A percentile compares a stretch with the other conserved stretches of the same genome.
Evolutionary conservation across 1,139 yeast genomes (phyloP).

Genomic region (Kurtzmaniella natalensis): DNA sequence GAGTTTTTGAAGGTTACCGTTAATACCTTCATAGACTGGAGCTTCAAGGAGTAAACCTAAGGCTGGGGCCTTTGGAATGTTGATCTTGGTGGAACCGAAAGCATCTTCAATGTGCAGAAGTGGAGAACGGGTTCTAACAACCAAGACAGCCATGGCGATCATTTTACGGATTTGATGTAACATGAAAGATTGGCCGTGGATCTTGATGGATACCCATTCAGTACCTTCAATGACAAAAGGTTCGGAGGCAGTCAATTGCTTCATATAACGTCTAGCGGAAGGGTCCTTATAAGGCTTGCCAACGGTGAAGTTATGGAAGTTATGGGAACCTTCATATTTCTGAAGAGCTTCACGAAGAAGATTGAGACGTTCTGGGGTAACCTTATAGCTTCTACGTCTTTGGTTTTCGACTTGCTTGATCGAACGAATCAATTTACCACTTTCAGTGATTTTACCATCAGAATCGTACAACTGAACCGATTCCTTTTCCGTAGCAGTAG

Average conservation of each 20-base stretch:
- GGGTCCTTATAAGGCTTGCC: conserved; percentile 88
- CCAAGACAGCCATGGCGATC: conserved; percentile 92
- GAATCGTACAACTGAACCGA: conserved; percentile 22
- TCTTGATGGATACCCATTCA: conserved; percentile 94
- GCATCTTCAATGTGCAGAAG: conserved; percentile 71
- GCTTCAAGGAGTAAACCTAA: conserved; percentile 84
- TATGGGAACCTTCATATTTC: conserved; percentile 81
- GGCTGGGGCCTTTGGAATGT: conserved; percentile 97
- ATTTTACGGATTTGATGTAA: conserved; percentile 95
- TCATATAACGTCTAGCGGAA: conserved; percentile 80
- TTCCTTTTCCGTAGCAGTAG: conserved; percentile 13
- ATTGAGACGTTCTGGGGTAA: conserved; percentile 56
- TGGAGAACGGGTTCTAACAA: conserved; percentile 85
- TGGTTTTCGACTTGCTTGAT: conserved; percentile 65
- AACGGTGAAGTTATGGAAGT: conserved; percentile 91
- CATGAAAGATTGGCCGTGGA: conserved; percentile 98
- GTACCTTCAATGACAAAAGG: conserved; percentile 92
- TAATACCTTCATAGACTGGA: conserved; percentile 88
- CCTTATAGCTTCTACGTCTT: conserved; percentile 66
- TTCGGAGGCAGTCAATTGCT: conserved; percentile 71
- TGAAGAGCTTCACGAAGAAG: conserved; percentile 65
- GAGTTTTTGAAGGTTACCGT: conserved; percentile 61
- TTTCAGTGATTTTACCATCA: conserved; percentile 34
- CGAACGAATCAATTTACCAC: conserved; percentile 46
- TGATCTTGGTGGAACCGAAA: conserved; percentile 67